Evolutionary conservation across 257 asterid species (phyloP).

Genomic region (Ophiorrhiza pumila): DNA sequence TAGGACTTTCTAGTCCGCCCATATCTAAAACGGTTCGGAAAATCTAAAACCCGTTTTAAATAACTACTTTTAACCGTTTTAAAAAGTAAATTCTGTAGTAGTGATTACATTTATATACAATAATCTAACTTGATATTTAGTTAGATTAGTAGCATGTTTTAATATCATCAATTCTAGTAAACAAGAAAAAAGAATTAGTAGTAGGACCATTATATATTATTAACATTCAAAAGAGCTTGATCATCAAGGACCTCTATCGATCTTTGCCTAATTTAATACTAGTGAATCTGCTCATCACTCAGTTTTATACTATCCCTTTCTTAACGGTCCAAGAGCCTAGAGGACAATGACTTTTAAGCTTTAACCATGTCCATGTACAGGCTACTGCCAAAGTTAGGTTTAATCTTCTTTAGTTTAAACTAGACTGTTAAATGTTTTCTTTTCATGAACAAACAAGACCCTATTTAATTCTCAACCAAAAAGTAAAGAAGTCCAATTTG

Average conservation of each 20-base stretch:
- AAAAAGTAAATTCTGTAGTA: too few relatives aligned
- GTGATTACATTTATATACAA: neutral
- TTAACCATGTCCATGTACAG: neutral
- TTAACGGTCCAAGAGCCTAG: neutral
- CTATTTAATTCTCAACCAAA: neutral
- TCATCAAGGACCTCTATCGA: neutral
- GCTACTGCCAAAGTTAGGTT: neutral
- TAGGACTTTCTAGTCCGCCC: too few relatives aligned
- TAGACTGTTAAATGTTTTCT: neutral
- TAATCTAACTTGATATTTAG: neutral
- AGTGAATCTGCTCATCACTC: neutral
- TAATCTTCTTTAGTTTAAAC: neutral
- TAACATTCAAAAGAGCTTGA: neutral
- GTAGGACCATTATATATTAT: too few relatives aligned
- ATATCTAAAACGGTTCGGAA: too few relatives aligned
- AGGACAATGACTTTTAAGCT: neutral
- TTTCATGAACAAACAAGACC: neutral
- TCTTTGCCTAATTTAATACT: neutral
- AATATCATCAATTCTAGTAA: too few relatives aligned
- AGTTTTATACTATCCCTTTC: neutral
- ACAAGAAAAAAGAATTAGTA: neutral
- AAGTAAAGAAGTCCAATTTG: too few relatives aligned
- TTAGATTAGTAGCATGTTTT: conserved; percentile 9
- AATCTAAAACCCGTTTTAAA: too few relatives aligned
- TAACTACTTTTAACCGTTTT: too few relatives aligned